These are phyloP conservation scores for Syncephalastrum racemosum DNA, from an alignment of 371 early-diverging fungal genomes.

Conservation along the genomic window DNA sequence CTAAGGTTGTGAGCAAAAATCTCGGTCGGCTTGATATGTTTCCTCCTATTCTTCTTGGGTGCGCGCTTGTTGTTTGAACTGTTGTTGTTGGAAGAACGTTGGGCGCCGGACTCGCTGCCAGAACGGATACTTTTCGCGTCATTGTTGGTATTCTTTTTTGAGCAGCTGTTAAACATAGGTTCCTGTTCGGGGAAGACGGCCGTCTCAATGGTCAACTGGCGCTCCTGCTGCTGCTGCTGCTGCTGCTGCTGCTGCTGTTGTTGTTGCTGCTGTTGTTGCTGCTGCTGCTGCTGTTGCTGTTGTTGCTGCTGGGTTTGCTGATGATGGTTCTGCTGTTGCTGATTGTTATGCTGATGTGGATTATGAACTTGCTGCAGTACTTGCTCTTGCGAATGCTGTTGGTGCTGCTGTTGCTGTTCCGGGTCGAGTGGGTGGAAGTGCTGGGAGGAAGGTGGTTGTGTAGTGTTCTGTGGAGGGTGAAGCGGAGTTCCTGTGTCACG, in stretches of 20 bases:
- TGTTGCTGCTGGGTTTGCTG: slow-evolving; percentile 1
- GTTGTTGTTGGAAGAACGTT: slow-evolving; percentile 5
- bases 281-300: neutral
- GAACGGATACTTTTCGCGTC: slow-evolving; percentile 11
- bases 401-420: neutral
- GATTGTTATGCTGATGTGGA: too few species aligned
- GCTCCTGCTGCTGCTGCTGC: slow-evolving; percentile 10
- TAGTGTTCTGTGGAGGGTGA: slow-evolving; percentile 4
- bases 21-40: slow-evolving; percentile 31
- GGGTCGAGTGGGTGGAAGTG: neutral
- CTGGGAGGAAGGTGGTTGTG: neutral
- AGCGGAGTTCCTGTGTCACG: slow-evolving; percentile 14
- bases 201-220: slow-evolving; percentile 28
- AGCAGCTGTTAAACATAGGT: slow-evolving; percentile 8
- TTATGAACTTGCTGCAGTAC: too few species aligned
- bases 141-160: slow-evolving; percentile 1
- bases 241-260: slow-evolving; percentile 1
- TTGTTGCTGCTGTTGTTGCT: slow-evolving; percentile 11
- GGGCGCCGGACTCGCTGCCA: slow-evolving; percentile 7
- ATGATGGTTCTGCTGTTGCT: neutral
- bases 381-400: too few species aligned
- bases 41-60: slow-evolving; percentile 14
- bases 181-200: slow-evolving; percentile 23
- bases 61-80: slow-evolving; percentile 16
- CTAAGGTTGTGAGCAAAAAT: slow-evolving; percentile 47